A percentile compares a stretch with the other conserved stretches of the same genome.
Evolutionary conservation across 352 stramenopile genomes (phyloP).

Genomic region (Thraustotheca clavata): DNA sequence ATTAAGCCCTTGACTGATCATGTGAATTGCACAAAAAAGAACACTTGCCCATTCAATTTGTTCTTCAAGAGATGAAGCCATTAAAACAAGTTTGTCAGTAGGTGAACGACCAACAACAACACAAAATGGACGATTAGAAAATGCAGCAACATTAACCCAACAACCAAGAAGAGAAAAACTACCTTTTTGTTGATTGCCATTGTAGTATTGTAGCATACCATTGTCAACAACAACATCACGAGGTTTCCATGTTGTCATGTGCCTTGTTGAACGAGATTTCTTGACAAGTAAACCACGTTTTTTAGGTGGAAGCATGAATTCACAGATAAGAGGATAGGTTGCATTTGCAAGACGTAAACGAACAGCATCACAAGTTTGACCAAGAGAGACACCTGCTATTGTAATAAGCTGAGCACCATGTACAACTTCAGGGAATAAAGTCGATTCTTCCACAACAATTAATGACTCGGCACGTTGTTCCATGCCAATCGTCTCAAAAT

Average conservation of each 20-base stretch:
- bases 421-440: conserved; percentile 38
- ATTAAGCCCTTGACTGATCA: conserved; percentile 77
- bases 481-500: conserved; percentile 35
- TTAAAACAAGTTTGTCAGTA: conserved; percentile 76
- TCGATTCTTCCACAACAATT: conserved; percentile 34
- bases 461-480: conserved; percentile 68
- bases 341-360: conserved; percentile 1
- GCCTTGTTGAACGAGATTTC: conserved; percentile 57
- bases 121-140: conserved; percentile 59
- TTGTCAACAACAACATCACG: conserved; percentile 73
- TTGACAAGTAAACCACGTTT: conserved; percentile 77
- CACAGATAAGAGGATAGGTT: conserved; percentile 14
- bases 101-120: conserved; percentile 78
- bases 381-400: conserved; percentile 29
- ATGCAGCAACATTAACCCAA: conserved; percentile 75
- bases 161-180: conserved; percentile 77
- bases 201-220: conserved; percentile 74
- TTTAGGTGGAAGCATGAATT: conserved; percentile 76
- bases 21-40: conserved; percentile 82
- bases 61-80: conserved; percentile 55
- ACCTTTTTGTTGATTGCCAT: conserved; percentile 45
- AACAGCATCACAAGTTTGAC: conserved; percentile 7
- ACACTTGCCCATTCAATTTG: conserved; percentile 82
- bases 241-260: conserved; percentile 81
- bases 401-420: conserved; percentile 67